These are phyloP conservation scores for Thelephora aurantiotincta DNA, from an alignment of 768 basidiomycete genomes.

Conservation along the genomic window DNA sequence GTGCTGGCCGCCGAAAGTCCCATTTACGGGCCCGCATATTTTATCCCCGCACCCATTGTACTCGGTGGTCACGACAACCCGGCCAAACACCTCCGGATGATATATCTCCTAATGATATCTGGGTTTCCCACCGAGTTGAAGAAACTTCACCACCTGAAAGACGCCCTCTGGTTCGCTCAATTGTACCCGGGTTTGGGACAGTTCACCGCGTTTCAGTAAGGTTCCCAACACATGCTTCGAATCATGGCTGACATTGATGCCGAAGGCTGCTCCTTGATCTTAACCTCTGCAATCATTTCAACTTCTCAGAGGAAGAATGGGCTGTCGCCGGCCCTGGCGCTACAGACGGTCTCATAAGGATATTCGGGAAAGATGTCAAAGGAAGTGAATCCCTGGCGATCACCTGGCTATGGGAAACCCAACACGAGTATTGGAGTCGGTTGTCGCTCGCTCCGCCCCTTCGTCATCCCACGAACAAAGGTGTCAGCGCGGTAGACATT, in stretches of 20 bases:
- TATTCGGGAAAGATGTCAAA: constrained; percentile 35
- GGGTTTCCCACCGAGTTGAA: constrained; percentile 35
- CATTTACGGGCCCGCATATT: constrained; percentile 63
- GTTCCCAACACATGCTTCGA: constrained; percentile 23
- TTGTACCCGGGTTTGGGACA: constrained; percentile 63
- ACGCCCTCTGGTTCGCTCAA: constrained; percentile 40
- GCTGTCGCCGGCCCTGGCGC: constrained; percentile 59
- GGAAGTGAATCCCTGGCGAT: constrained; percentile 44
- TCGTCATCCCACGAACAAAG: constrained; percentile 5
- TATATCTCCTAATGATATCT: constrained; percentile 32
- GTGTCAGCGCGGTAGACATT: constrained; percentile 51
- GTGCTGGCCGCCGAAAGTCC: constrained; percentile 34
- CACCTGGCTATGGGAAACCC: constrained; percentile 46
- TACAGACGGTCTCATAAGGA: constrained; percentile 47
- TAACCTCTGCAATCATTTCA: constrained; percentile 25
- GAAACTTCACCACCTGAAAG: constrained; percentile 38
- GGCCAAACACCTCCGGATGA: constrained; percentile 48
- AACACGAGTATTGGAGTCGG: constrained; percentile 16
- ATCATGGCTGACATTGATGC: background rate
- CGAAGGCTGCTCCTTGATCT: constrained; percentile 21
- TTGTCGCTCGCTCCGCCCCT: background rate
- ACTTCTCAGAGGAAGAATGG: constrained; percentile 57
- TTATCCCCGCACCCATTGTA: constrained; percentile 46
- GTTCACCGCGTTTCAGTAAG: constrained; percentile 61
- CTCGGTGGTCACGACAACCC: constrained; percentile 32